Conservation (phyloP, 345 rosid species). For the Rhizophora mangle region DNA sequence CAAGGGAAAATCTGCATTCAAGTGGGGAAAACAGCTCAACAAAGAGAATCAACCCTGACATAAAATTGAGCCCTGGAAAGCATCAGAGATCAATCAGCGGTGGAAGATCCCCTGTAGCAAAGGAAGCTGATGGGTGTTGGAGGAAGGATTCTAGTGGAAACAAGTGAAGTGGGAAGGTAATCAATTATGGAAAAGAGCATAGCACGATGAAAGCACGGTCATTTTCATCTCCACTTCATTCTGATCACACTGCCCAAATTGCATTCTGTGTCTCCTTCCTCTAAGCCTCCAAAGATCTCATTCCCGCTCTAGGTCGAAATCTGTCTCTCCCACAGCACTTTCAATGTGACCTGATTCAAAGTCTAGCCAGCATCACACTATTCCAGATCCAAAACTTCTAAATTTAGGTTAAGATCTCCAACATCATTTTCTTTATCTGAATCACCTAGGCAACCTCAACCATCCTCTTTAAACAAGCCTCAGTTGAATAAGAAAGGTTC, state of each 20-base stretch:
- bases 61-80: slow-evolving; percentile 18
- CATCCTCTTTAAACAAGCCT: slow-evolving; percentile 27
- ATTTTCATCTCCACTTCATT: slow-evolving; percentile 27
- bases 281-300: slow-evolving; percentile 17
- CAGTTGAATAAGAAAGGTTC: slow-evolving; percentile 11
- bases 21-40: slow-evolving; percentile 13
- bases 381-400: slow-evolving; percentile 19
- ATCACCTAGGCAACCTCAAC: slow-evolving; percentile 21
- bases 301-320: slow-evolving; percentile 27
- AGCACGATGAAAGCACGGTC: slow-evolving; percentile 28
- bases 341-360: slow-evolving; percentile 24
- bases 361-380: slow-evolving; percentile 20
- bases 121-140: slow-evolving; percentile 17
- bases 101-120: slow-evolving; percentile 17
- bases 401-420: slow-evolving; percentile 19
- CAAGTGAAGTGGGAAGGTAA: slow-evolving; percentile 24
- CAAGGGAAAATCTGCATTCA: slow-evolving; percentile 19
- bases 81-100: slow-evolving; percentile 1
- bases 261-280: slow-evolving; percentile 21
- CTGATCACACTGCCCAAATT: slow-evolving; percentile 24
- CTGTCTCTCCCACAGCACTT: slow-evolving; percentile 20
- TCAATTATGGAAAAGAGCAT: slow-evolving; percentile 18
- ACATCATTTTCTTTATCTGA: slow-evolving; percentile 27
- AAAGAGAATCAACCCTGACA: slow-evolving; percentile 13
- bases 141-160: slow-evolving; percentile 24